phyloP scores from a whole-genome alignment of 805 yeast species.

The Cyberlindnera saturnus region DNA sequence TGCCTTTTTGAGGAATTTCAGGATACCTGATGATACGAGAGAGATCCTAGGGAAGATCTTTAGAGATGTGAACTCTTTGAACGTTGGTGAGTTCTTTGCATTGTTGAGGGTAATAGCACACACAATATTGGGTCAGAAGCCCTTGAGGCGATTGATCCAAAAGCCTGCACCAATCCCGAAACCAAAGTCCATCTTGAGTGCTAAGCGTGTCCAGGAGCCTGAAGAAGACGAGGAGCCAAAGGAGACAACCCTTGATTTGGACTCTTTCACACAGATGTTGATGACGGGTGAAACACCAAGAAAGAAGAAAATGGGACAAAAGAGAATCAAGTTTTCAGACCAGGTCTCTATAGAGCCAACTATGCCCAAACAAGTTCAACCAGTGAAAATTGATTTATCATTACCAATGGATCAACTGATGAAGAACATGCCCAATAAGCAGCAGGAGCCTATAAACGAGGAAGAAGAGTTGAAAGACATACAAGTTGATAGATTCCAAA shows the following conservation, averaged over 20 bases:
- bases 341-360: conserved; percentile 33
- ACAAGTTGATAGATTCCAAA: conserved; percentile 69
- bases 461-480: conserved; percentile 66
- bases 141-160: conserved; percentile 46
- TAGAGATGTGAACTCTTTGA: conserved; percentile 51
- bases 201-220: conserved; percentile 45
- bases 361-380: conserved; percentile 11
- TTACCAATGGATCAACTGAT: conserved; percentile 71
- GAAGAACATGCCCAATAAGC: conserved; percentile 31
- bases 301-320: conserved; percentile 28
- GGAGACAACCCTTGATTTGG: conserved; percentile 57
- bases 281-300: conserved; percentile 72
- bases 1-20: conserved; percentile 72
- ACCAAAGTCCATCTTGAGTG: conserved; percentile 72
- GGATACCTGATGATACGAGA: conserved; percentile 45
- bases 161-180: conserved; percentile 62
- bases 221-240: conserved; percentile 29
- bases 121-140: conserved; percentile 46
- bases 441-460: conserved; percentile 50
- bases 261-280: conserved; percentile 77
- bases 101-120: conserved; percentile 76
- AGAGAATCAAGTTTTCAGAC: conserved; percentile 70
- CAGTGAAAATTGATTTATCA: conserved; percentile 39
- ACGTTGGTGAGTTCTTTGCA: conserved; percentile 89
- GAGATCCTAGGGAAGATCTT: conserved; percentile 47